phyloP scores from a whole-genome alignment of 2,329 filamentous ascomycete genomes.

The Leptoxyphium fumago region DNA sequence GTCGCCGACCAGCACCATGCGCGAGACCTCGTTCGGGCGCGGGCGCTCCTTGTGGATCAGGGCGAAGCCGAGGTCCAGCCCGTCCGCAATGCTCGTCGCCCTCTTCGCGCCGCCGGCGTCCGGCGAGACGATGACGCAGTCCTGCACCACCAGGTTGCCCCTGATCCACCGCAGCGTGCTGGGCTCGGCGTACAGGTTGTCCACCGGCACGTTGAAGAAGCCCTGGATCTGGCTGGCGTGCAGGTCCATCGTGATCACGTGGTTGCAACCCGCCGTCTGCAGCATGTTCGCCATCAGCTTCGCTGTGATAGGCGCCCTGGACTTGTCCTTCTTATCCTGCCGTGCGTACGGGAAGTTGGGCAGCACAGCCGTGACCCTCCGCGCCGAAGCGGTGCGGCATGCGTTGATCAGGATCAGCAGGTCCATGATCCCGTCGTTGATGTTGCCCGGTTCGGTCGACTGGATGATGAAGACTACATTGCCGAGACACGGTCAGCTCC shows the following conservation, averaged over 20 bases:
- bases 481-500: no score
- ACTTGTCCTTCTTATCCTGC: conserved; percentile 96
- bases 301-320: conserved; percentile 86
- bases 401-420: conserved; percentile 96
- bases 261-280: conserved; percentile 82
- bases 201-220: conserved; percentile 76
- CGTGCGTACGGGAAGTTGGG: conserved; percentile 94
- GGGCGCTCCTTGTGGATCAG: conserved; percentile 95
- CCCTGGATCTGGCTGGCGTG: conserved; percentile 90
- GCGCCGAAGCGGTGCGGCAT: conserved; percentile 70
- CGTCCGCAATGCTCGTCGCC: conserved; percentile 84
- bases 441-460: conserved; percentile 85
- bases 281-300: conserved; percentile 97
- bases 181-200: conserved; percentile 85
- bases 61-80: conserved; percentile 78
- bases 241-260: conserved; percentile 91
- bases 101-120: conserved; percentile 90
- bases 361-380: conserved; percentile 86
- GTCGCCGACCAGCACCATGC: conserved; percentile 92
- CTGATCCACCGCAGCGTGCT: conserved; percentile 84
- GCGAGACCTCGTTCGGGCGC: conserved; percentile 76
- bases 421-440: conserved; percentile 98
- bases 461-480: conserved; percentile 75
- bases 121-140: conserved; percentile 87
- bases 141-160: conserved; percentile 65